phyloP scores from a whole-genome alignment of 106 monocot species.

The Xerophyta viscosa region DNA sequence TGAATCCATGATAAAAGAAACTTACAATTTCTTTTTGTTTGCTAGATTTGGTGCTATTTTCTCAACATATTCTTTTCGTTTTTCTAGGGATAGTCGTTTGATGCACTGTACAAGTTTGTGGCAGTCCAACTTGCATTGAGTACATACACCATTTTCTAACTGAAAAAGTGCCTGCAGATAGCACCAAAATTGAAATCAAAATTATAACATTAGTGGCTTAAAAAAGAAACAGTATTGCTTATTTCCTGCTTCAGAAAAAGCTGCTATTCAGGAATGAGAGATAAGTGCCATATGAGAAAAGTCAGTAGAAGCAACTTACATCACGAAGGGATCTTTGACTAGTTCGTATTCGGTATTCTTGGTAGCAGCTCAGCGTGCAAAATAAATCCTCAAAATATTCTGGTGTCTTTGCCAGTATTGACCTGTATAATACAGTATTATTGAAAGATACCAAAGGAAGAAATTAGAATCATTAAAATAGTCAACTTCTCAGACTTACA shows the following conservation, averaged over 20 bases:
- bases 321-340: conserved; percentile 69
- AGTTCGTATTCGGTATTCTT: conserved; percentile 76
- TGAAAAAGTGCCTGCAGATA: conserved; percentile 71
- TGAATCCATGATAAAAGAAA: conserved; percentile 1
- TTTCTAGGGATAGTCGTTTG: conserved; percentile 48
- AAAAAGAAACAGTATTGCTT: too few relatives aligned
- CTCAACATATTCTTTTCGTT: conserved; percentile 42
- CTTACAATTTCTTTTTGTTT: conserved; percentile 57
- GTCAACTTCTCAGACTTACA: conserved; percentile 23
- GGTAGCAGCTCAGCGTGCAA: conserved; percentile 69
- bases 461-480: conserved; percentile 3
- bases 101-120: conserved; percentile 57
- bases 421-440: conserved; percentile 28
- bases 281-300: too few relatives aligned
- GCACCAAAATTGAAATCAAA: not conserved
- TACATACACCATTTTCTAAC: conserved; percentile 84
- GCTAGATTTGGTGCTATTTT: conserved; percentile 73
- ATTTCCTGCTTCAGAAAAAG: not conserved
- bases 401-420: conserved; percentile 64
- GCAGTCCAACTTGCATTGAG: conserved; percentile 78
- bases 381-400: conserved; percentile 97
- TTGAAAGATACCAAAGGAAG: conserved; percentile 3
- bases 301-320: too few relatives aligned
- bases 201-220: not conserved
- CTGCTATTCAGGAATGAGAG: not conserved